phyloP scores from a whole-genome alignment of 2,329 filamentous ascomycete species.

The Diaporthe longicolla region DNA sequence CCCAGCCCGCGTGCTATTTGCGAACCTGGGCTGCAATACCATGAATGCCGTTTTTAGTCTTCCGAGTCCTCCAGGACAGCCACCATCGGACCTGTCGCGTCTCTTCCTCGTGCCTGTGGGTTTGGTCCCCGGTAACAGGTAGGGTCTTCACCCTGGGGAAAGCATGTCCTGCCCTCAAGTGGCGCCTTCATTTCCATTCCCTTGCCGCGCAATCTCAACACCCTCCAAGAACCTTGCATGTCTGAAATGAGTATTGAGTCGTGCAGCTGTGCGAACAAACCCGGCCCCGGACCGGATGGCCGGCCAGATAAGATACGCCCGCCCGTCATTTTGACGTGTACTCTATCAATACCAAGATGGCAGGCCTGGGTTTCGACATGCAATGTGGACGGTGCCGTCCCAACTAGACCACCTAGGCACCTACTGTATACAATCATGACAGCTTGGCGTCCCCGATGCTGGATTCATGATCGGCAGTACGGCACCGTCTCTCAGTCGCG shows the following conservation, averaged over 20 bases:
- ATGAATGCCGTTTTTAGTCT: neutral
- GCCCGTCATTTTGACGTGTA: slow-evolving; percentile 15
- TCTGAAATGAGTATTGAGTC: slow-evolving; percentile 28
- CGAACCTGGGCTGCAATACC: neutral
- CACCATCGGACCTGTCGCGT: neutral
- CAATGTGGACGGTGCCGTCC: neutral
- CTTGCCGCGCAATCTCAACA: slow-evolving; percentile 25
- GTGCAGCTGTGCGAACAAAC: slow-evolving; percentile 18
- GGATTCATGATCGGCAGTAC: neutral
- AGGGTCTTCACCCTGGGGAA: neutral
- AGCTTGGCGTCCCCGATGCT: neutral
- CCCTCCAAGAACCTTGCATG: slow-evolving; percentile 6
- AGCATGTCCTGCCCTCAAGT: neutral
- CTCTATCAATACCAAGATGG: neutral
- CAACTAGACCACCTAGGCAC: neutral
- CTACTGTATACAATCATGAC: no score
- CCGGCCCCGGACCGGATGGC: neutral
- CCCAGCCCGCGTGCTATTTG: neutral
- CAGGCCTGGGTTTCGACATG: neutral
- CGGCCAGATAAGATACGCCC: neutral
- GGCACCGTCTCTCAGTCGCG: neutral
- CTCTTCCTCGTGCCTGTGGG: neutral
- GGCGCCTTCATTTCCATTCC: slow-evolving; percentile 12
- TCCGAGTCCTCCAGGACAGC: neutral
- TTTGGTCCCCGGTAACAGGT: neutral